phyloP scores from a whole-genome alignment of 805 yeast genomes.

The Komagataella phaffii region DNA sequence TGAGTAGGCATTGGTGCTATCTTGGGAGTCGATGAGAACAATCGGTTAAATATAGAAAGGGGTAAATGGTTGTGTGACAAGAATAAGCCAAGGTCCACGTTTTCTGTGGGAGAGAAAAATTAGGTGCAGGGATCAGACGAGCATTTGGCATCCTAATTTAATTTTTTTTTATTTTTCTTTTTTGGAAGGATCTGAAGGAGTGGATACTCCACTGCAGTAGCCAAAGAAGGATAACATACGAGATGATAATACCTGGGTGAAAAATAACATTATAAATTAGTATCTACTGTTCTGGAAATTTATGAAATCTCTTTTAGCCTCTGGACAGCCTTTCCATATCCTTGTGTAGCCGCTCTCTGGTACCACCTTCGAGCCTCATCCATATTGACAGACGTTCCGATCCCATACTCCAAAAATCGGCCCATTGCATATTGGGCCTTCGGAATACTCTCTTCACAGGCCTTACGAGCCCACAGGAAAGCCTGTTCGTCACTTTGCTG shows the following conservation, averaged over 20 bases:
- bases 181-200: not conserved
- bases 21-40: not conserved
- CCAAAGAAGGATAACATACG: not conserved
- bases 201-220: not conserved
- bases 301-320: slow-evolving; percentile 17
- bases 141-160: not conserved
- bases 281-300: not conserved
- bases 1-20: slow-evolving; percentile 1
- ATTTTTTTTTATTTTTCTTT: too few species aligned
- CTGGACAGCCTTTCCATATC: slow-evolving; percentile 41
- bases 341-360: slow-evolving; percentile 45
- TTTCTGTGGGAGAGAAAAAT: not conserved
- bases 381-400: slow-evolving; percentile 33
- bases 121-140: not conserved
- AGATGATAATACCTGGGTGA: too few species aligned
- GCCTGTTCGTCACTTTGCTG: slow-evolving; percentile 50
- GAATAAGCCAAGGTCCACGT: not conserved
- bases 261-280: too few species aligned
- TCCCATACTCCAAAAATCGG: slow-evolving; percentile 52
- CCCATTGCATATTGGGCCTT: slow-evolving; percentile 64
- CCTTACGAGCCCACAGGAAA: slow-evolving; percentile 48
- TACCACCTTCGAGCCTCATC: slow-evolving; percentile 36
- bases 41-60: not conserved
- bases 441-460: slow-evolving; percentile 45
- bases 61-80: not conserved